A percentile compares a stretch with the other conserved stretches of the same genome.
Conservation (phyloP, 148 eudicot genomes). For the Cornus controversa region DNA sequence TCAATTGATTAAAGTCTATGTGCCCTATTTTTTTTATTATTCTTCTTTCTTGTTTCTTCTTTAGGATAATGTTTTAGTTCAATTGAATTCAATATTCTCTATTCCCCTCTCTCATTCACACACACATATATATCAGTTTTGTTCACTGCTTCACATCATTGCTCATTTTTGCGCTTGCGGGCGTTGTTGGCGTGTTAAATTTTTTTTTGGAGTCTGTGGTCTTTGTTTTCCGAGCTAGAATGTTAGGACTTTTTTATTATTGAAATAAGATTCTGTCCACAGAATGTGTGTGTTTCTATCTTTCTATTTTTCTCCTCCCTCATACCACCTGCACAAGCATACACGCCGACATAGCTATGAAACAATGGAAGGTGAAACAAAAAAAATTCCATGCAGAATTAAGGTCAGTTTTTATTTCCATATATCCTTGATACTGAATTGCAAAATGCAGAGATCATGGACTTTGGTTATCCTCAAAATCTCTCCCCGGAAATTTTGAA, state of each 20-base stretch:
- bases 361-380: background rate
- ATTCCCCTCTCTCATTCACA: background rate
- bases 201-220: background rate
- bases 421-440: background rate
- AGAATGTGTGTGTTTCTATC: background rate
- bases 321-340: background rate
- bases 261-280: background rate
- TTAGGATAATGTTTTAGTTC: background rate
- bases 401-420: background rate
- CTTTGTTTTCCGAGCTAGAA: background rate
- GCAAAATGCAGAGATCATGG: slow-evolving; percentile 87
- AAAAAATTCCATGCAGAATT: background rate
- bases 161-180: background rate
- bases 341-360: background rate
- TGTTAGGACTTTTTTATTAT: background rate
- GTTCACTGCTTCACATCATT: slow-evolving; percentile 1
- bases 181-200: slow-evolving; percentile 4
- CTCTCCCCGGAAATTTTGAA: slow-evolving; percentile 94
- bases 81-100: background rate
- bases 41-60: background rate
- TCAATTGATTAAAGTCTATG: background rate
- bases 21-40: background rate
- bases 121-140: background rate
- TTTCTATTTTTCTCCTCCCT: background rate
- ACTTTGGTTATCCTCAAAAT: slow-evolving; percentile 98